Evolutionary conservation across 345 rosid genomes (phyloP).

Genomic region (Syzygium aromaticum): DNA sequence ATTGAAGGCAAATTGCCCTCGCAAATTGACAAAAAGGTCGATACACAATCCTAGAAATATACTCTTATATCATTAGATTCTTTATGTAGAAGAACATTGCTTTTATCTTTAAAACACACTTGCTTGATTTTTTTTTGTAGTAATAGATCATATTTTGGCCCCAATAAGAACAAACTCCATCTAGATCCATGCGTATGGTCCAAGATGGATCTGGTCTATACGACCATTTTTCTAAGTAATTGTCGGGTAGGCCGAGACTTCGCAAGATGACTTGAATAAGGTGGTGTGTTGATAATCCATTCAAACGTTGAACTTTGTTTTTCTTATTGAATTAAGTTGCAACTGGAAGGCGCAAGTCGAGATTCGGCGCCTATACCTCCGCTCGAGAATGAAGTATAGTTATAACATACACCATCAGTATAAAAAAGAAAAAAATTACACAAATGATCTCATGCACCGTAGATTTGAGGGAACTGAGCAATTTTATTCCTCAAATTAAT

Average conservation of each 20-base stretch:
- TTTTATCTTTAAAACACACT: too few species aligned
- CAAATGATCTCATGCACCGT: neutral
- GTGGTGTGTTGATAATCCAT: neutral
- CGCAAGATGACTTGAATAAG: neutral
- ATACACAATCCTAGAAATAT: too few species aligned
- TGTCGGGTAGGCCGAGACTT: neutral
- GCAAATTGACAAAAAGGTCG: neutral
- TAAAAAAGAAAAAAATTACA: neutral
- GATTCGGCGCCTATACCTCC: neutral
- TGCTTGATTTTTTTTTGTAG: too few species aligned
- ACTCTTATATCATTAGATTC: too few species aligned
- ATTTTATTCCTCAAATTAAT: neutral
- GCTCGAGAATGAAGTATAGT: neutral
- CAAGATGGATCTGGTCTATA: neutral
- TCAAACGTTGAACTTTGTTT: neutral
- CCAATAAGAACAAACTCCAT: neutral
- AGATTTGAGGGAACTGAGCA: neutral
- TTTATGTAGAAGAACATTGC: too few species aligned
- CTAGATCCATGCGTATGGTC: neutral
- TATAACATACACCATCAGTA: rapidly evolving
- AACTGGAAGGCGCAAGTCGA: neutral
- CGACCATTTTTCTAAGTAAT: neutral
- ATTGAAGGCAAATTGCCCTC: neutral
- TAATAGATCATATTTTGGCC: too few species aligned
- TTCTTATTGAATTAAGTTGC: neutral